Conservation (phyloP, 768 basidiomycete species). For the Tephrocybe sp. region DNA sequence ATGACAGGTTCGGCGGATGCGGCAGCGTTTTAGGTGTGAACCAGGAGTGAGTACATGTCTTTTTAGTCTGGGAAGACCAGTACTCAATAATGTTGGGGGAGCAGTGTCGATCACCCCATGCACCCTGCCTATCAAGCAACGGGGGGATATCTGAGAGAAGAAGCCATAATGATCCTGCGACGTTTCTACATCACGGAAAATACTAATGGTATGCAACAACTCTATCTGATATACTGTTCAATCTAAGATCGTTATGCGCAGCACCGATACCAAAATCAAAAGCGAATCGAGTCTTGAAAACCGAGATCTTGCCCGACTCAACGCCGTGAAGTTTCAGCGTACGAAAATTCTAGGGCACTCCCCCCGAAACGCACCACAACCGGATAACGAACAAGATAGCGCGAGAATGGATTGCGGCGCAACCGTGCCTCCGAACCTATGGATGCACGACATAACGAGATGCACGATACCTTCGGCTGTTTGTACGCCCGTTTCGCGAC, state of each 20-base stretch:
- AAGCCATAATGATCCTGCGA: conserved; percentile 83
- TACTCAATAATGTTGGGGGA: neutral
- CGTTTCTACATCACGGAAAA: conserved; percentile 95
- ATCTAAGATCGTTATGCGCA: conserved; percentile 29
- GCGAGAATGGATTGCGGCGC: too few relatives aligned
- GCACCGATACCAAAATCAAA: conserved; percentile 92
- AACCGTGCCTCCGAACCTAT: too few relatives aligned
- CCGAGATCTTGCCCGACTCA: conserved; percentile 50
- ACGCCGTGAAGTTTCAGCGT: neutral
- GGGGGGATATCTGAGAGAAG: conserved; percentile 76
- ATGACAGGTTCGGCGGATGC: conserved; percentile 96
- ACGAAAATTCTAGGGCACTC: neutral
- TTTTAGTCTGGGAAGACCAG: conserved; percentile 1
- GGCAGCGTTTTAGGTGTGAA: conserved; percentile 93
- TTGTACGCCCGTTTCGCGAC: too few relatives aligned
- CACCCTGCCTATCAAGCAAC: conserved; percentile 74
- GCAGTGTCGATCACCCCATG: conserved; percentile 65
- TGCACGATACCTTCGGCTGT: too few relatives aligned
- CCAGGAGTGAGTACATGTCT: conserved; percentile 44
- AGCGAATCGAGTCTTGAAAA: conserved; percentile 79
- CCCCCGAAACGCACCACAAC: neutral
- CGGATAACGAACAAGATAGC: neutral
- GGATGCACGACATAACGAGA: too few relatives aligned
- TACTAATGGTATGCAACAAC: conserved; percentile 59
- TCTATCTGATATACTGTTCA: neutral